A percentile compares a stretch with the other conserved stretches of the same genome.
Evolutionary conservation across 1,284 basidiomycete species (phyloP).

Genomic region (Apiotrichum sp.): DNA sequence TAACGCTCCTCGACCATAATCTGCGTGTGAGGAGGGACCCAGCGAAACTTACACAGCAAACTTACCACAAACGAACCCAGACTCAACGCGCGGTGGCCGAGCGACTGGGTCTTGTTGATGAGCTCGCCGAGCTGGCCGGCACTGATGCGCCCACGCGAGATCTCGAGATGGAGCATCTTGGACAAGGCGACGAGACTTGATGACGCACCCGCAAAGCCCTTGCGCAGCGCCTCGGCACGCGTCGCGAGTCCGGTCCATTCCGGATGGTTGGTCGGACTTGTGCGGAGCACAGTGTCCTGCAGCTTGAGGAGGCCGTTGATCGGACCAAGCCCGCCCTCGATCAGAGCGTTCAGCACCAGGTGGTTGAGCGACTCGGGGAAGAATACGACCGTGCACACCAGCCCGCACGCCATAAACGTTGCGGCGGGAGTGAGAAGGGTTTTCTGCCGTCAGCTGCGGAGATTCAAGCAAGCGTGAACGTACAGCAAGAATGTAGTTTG

Average conservation of each 20-base stretch:
- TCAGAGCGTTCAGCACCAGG: slow-evolving; percentile 31
- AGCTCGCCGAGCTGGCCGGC: slow-evolving; percentile 43
- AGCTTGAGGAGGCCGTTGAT: slow-evolving; percentile 33
- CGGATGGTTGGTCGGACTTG: slow-evolving; percentile 21
- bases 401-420: slow-evolving; percentile 58
- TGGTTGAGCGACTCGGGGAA: slow-evolving; percentile 70
- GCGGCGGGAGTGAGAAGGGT: slow-evolving; percentile 56
- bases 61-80: slow-evolving; percentile 35
- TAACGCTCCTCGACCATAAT: slow-evolving; percentile 31
- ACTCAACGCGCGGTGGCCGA: slow-evolving; percentile 31
- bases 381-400: slow-evolving; percentile 56
- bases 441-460: slow-evolving; percentile 25
- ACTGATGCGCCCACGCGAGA: slow-evolving; percentile 46
- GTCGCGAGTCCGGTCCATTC: slow-evolving; percentile 29
- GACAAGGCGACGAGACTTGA: slow-evolving; percentile 30
- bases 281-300: slow-evolving; percentile 39
- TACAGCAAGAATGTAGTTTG: slow-evolving; percentile 57
- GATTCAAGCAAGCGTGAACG: slow-evolving; percentile 11
- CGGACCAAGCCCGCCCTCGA: slow-evolving; percentile 34
- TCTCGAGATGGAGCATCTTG: slow-evolving; percentile 47
- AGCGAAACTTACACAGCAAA: neutral
- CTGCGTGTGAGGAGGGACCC: slow-evolving; percentile 9
- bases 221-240: slow-evolving; percentile 20
- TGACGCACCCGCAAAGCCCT: slow-evolving; percentile 24
- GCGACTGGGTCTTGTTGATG: slow-evolving; percentile 34